Evolutionary conservation across 345 rosid genomes (phyloP), one percentile per base, ranked within the genome.

Genomic region (Cardamine occulta): DNA sequence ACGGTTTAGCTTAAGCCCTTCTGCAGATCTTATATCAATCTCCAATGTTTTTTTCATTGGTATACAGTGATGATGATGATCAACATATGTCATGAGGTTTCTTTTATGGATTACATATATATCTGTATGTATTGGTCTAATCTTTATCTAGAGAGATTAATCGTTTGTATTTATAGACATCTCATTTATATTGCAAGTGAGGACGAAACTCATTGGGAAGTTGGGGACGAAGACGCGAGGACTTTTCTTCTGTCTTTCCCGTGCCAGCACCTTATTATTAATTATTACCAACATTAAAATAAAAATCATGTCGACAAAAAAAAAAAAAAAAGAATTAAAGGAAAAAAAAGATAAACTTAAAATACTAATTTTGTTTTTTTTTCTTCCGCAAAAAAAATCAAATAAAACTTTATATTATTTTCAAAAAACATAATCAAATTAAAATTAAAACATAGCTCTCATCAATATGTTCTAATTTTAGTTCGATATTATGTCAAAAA

Each of bases 21-120:
- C 94, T 12, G 86, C 91, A 0, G 94, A 87, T 57, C 85, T 74
- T 5, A 83, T n/a, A 0, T 85, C 80, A 74, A 89, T 72, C 77
- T 90, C 93, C 10, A 93, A 26, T 35, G 71, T 70, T 58, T 55
- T 63, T 17, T 72, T 35, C 80, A 76, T 76, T 56, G 60, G 1
- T 70, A 51, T 11, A 54, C 4, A 76, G 6, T 52, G 14, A 34
- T 47, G 56, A 68, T 47, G 56, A 68, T 54, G 11, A 31, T 54
- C 9, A n/a, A 37, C 8, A 55, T 45, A 63, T 34, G 63, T 44
- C 75, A 76, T 76, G 10, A 1, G 47, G 32, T 14, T 19, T 28
- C 26, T 14, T 19, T 2, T 15, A 8, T 71, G 45, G 45, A 6
- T 7, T 51, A 14, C 17, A 2, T 49, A 8, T 39, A 39, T 10